phyloP scores from a whole-genome alignment of 1,284 basidiomycete genomes.

The Rhodotorula sp. region DNA sequence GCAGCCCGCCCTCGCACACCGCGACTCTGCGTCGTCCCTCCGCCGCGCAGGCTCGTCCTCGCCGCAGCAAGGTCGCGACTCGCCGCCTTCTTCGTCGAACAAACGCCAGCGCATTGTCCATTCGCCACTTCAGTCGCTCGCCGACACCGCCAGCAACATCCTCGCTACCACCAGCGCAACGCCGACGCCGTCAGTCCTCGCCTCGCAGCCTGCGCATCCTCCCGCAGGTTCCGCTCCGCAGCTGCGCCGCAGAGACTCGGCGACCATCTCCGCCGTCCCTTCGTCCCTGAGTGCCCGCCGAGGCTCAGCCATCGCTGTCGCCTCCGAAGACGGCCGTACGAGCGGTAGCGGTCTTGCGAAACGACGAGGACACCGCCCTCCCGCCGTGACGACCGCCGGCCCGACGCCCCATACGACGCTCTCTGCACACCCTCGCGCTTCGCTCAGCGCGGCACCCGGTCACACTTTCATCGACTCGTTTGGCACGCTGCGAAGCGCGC shows the following conservation, averaged over 20 bases:
- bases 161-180: background rate
- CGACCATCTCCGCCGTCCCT: background rate
- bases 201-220: too few relatives aligned
- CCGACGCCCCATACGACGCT: background rate
- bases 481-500: background rate
- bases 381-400: slow-evolving; percentile 14
- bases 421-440: background rate
- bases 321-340: background rate
- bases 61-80: background rate
- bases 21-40: background rate
- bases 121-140: slow-evolving; percentile 18
- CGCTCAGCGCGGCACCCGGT: background rate
- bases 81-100: background rate
- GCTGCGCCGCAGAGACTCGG: background rate
- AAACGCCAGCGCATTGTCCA: slow-evolving; percentile 13
- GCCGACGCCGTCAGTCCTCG: background rate
- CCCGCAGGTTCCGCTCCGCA: background rate
- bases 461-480: background rate
- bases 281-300: background rate
- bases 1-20: background rate
- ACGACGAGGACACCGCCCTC: slow-evolving; percentile 28
- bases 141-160: slow-evolving; percentile 4
- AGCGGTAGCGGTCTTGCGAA: slow-evolving; percentile 4
- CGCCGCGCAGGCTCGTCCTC: slow-evolving; percentile 5
- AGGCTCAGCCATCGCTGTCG: too few relatives aligned